phyloP scores from a whole-genome alignment of 202 grass and related monocot species.

The Schoenoplectus triqueter region DNA sequence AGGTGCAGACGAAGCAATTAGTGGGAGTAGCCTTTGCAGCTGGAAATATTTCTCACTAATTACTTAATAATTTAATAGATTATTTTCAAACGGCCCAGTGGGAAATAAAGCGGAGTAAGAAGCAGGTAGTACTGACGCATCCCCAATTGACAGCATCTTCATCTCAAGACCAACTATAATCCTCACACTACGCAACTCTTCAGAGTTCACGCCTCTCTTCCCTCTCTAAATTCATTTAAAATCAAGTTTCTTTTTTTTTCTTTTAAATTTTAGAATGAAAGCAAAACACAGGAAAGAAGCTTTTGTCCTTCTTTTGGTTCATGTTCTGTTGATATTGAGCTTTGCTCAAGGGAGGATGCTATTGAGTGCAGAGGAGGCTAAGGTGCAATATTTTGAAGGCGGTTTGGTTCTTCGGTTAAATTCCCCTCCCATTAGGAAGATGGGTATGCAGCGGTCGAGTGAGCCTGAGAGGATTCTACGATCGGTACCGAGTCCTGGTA shows the following conservation, averaged over 20 bases:
- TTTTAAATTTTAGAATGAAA: constrained; percentile 32
- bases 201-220: constrained; percentile 7
- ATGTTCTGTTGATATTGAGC: constrained; percentile 20
- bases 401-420: constrained; percentile 1
- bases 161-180: constrained; percentile 31
- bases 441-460: neutral
- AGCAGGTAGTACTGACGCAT: constrained; percentile 32
- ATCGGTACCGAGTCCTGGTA: constrained; percentile 52
- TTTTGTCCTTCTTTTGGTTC: constrained; percentile 34
- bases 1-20: neutral
- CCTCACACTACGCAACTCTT: neutral
- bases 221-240: neutral
- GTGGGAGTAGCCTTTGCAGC: neutral
- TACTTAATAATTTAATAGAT: neutral
- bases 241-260: neutral
- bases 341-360: constrained; percentile 35
- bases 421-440: neutral
- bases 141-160: constrained; percentile 6
- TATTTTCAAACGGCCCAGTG: constrained; percentile 14
- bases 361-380: neutral
- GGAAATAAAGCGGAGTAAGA: constrained; percentile 26
- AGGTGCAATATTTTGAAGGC: constrained; percentile 25
- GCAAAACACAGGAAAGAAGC: constrained; percentile 7
- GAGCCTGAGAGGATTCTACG: constrained; percentile 28
- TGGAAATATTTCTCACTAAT: constrained; percentile 17